Percentiles rank a stretch among this genome's conserved stretches.
phyloP scores from a whole-genome alignment of 257 asterid genomes.

The Scutellaria galericulata region DNA sequence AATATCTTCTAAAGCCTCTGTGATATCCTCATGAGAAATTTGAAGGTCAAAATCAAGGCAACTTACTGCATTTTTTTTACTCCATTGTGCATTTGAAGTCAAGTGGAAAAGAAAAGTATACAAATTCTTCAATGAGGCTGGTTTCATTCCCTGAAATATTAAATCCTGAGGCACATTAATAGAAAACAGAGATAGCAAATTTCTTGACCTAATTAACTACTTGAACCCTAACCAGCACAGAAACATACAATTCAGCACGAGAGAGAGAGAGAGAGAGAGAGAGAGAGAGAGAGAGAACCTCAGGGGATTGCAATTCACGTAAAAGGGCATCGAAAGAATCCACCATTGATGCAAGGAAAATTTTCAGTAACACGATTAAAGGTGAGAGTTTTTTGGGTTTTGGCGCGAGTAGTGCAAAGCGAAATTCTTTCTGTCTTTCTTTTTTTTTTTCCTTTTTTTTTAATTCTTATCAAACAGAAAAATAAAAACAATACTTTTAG shows the following conservation, averaged over 20 bases:
- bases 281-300: constrained; percentile 37
- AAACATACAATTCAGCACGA: background rate
- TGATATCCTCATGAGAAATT: constrained; percentile 41
- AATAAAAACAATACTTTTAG: no score
- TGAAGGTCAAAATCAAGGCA: constrained; percentile 41
- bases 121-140: constrained; percentile 56
- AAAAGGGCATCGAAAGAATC: constrained; percentile 38
- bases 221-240: background rate
- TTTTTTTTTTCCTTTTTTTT: no score
- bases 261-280: background rate
- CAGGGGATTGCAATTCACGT: constrained; percentile 31
- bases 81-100: constrained; percentile 47
- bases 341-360: background rate
- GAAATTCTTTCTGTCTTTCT: no score
- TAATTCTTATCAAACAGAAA: no score
- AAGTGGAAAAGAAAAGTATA: constrained; percentile 54
- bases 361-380: background rate
- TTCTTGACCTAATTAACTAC: constrained; percentile 10
- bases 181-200: constrained; percentile 18
- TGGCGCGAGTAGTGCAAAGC: constrained; percentile 25
- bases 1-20: constrained; percentile 47
- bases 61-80: constrained; percentile 32
- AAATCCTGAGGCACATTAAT: constrained; percentile 2
- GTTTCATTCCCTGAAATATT: constrained; percentile 60
- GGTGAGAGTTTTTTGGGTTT: constrained; percentile 25